Conservation (phyloP, 2,329 filamentous ascomycete species). For the Colletotrichum ledebouriae region DNA sequence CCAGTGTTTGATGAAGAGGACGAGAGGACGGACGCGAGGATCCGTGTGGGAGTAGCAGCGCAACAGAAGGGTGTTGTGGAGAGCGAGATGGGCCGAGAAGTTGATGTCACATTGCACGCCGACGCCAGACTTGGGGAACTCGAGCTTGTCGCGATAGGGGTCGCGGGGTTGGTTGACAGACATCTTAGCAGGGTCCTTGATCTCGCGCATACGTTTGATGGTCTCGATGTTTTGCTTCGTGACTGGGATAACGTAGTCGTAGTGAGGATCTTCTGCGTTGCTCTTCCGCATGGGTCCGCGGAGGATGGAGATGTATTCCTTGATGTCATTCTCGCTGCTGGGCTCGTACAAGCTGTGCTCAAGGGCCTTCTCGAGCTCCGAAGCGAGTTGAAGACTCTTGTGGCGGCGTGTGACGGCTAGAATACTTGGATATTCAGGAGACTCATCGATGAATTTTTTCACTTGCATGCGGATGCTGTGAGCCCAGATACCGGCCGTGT, state of each 20-base stretch:
- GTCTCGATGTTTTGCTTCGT: slow-evolving; percentile 50
- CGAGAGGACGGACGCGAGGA: slow-evolving; percentile 79
- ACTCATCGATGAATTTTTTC: slow-evolving; percentile 33
- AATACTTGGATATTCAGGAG: slow-evolving; percentile 50
- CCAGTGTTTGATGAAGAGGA: slow-evolving; percentile 92
- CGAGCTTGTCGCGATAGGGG: slow-evolving; percentile 71
- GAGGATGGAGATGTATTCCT: slow-evolving; percentile 65
- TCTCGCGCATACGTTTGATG: slow-evolving; percentile 58
- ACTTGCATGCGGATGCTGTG: slow-evolving; percentile 56
- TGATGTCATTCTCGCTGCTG: slow-evolving; percentile 53
- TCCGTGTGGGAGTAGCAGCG: slow-evolving; percentile 88
- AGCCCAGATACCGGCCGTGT: slow-evolving; percentile 66
- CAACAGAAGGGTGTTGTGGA: slow-evolving; percentile 87
- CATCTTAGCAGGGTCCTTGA: slow-evolving; percentile 65
- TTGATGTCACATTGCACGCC: slow-evolving; percentile 96
- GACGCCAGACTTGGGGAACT: slow-evolving; percentile 81
- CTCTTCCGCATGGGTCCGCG: slow-evolving; percentile 52
- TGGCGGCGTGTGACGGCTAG: slow-evolving; percentile 62
- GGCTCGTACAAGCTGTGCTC: slow-evolving; percentile 61
- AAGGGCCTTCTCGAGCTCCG: slow-evolving; percentile 68
- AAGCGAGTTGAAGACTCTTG: slow-evolving; percentile 67
- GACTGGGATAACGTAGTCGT: slow-evolving; percentile 55
- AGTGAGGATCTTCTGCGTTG: slow-evolving; percentile 40
- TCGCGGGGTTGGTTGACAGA: slow-evolving; percentile 66
- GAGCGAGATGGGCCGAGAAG: slow-evolving; percentile 84